Conservation (phyloP, 83 land plant species). For the Picea abies region DNA sequence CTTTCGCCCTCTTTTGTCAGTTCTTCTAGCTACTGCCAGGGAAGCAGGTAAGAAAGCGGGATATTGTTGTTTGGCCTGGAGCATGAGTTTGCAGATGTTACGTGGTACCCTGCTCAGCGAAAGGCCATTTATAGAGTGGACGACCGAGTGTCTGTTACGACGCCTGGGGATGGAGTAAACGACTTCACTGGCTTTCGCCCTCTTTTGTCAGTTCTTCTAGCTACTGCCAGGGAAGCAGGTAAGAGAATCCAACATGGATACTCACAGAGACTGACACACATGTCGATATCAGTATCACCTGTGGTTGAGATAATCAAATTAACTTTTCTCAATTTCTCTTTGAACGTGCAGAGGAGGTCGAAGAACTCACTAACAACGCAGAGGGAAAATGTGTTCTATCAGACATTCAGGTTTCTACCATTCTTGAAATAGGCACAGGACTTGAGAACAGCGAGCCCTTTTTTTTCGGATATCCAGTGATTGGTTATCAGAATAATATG, state of each 20-base stretch:
- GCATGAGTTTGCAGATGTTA: too few relatives aligned
- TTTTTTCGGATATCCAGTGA: conserved; percentile 31
- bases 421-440: conserved; percentile 32
- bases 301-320: too few relatives aligned
- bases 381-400: conserved; percentile 48
- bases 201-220: neutral
- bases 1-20: too few relatives aligned
- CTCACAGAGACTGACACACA: too few relatives aligned
- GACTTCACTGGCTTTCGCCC: conserved; percentile 31
- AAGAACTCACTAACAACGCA: conserved; percentile 32
- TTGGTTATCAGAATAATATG: conserved; percentile 25
- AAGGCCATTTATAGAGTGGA: conserved; percentile 28
- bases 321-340: too few relatives aligned
- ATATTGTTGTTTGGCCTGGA: conserved; percentile 32
- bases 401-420: conserved; percentile 15
- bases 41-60: too few relatives aligned
- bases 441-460: conserved; percentile 47
- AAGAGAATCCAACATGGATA: too few relatives aligned
- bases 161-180: conserved; percentile 21
- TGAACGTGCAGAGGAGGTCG: conserved; percentile 42
- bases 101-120: neutral
- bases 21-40: too few relatives aligned
- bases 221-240: neutral
- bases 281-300: too few relatives aligned
- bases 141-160: conserved; percentile 20